Conservation (phyloP, 1,284 basidiomycete genomes). For the Singerocomus rubriflavus region DNA sequence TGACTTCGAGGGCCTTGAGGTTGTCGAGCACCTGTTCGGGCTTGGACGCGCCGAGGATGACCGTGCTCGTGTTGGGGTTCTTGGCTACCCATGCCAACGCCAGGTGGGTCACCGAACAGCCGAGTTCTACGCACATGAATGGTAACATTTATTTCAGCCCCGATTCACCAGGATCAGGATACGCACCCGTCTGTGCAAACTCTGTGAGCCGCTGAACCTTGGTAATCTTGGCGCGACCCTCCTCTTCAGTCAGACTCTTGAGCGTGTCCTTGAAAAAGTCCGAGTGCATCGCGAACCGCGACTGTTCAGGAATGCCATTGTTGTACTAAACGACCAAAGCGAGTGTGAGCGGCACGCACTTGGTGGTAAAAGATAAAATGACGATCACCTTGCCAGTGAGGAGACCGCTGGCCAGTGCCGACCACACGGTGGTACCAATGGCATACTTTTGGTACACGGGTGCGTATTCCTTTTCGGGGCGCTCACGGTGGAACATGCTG, state of each 20-base stretch:
- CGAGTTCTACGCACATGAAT: conserved; percentile 40
- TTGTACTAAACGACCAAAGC: conserved; percentile 30
- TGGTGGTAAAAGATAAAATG: background rate
- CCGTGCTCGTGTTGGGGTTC: conserved; percentile 66
- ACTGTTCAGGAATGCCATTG: conserved; percentile 47
- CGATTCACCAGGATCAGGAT: background rate
- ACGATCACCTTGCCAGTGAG: conserved; percentile 47
- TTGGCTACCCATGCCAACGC: conserved; percentile 76
- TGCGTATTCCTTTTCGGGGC: conserved; percentile 59
- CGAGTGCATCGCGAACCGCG: conserved; percentile 53
- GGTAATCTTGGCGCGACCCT: conserved; percentile 48
- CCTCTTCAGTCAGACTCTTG: conserved; percentile 35
- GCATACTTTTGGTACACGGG: conserved; percentile 40
- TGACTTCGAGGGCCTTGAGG: conserved; percentile 59
- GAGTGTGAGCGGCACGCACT: too few species aligned
- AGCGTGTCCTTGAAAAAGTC: conserved; percentile 44
- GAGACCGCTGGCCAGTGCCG: conserved; percentile 54
- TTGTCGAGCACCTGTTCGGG: conserved; percentile 57
- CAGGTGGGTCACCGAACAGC: conserved; percentile 57
- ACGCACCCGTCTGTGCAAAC: conserved; percentile 42
- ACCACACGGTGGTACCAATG: conserved; percentile 54
- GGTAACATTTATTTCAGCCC: background rate
- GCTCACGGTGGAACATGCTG: conserved; percentile 47
- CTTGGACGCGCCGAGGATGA: conserved; percentile 65
- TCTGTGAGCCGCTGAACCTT: conserved; percentile 51